Evolutionary conservation across 23 red algal species (phyloP).

Genomic region (Cyanidiococcus yangmingshanensis): DNA sequence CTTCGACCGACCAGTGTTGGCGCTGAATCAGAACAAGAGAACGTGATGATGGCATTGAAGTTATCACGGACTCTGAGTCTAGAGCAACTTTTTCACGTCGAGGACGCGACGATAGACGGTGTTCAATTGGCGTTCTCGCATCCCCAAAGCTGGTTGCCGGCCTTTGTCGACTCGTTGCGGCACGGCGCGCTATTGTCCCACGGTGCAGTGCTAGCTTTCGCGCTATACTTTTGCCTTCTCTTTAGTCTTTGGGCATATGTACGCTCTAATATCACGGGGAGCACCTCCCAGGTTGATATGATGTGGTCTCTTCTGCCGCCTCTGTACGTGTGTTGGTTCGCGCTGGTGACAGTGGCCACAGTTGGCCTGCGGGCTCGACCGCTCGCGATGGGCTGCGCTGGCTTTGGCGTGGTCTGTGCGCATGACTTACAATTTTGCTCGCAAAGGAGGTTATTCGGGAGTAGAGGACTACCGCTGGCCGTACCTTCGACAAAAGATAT

Average conservation of each 20-base stretch:
- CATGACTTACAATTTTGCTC: constrained; percentile 21
- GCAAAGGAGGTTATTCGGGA: constrained; percentile 15
- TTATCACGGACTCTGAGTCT: neutral
- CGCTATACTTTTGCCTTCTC: neutral
- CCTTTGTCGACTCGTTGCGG: neutral
- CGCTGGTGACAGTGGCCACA: too few species aligned
- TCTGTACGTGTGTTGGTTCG: neutral
- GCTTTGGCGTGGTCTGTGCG: constrained; percentile 4
- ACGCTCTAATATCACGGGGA: neutral
- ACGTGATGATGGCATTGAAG: too few species aligned
- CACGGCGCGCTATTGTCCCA: neutral
- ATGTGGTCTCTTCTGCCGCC: constrained; percentile 10
- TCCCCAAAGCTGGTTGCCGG: neutral
- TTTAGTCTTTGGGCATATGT: neutral
- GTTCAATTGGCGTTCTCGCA: neutral
- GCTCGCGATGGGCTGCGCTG: neutral
- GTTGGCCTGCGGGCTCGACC: neutral
- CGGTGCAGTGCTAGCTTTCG: neutral
- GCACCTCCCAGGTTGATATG: constrained; percentile 4
- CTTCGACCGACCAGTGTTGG: too few species aligned
- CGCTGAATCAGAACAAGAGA: too few species aligned
- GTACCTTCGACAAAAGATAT: neutral
- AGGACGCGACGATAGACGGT: neutral
- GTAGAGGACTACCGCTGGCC: constrained; percentile 24
- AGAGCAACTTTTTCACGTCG: neutral